Conservation (phyloP, 805 yeast genomes). For the Sugiyamaella boreocaroliniensis region DNA sequence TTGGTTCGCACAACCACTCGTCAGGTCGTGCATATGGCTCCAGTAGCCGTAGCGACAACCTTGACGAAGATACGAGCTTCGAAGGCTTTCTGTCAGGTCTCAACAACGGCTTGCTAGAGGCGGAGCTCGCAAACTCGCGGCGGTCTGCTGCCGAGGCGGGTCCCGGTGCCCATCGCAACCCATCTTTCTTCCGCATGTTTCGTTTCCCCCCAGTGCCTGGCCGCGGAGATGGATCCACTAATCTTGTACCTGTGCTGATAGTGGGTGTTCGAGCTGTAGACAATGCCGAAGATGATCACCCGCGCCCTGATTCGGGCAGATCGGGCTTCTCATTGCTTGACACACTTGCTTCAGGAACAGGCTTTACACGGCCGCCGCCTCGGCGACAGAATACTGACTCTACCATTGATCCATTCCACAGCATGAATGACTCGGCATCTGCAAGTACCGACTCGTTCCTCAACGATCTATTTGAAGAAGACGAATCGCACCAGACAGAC, state of each 20-base stretch:
- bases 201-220: slow-evolving; percentile 23
- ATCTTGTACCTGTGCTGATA: slow-evolving; percentile 41
- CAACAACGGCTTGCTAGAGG: slow-evolving; percentile 35
- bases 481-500: background rate
- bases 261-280: slow-evolving; percentile 43
- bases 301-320: background rate
- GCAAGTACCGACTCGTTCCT: background rate
- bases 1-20: slow-evolving; percentile 24
- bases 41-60: background rate
- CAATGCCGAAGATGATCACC: slow-evolving; percentile 12
- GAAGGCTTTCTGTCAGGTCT: slow-evolving; percentile 40
- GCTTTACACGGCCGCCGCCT: background rate
- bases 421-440: background rate
- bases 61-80: slow-evolving; percentile 30
- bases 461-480: background rate
- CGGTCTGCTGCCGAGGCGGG: slow-evolving; percentile 5
- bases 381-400: background rate
- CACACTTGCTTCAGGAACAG: slow-evolving; percentile 10
- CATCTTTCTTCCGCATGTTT: slow-evolving; percentile 32
- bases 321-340: slow-evolving; percentile 13
- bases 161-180: slow-evolving; percentile 9
- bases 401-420: background rate
- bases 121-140: slow-evolving; percentile 30
- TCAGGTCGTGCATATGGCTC: slow-evolving; percentile 17
- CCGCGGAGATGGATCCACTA: background rate